Evolutionary conservation across 1,284 basidiomycete genomes (phyloP), one percentile per base, ranked within the genome.

Genomic region (Naganishia cerealis): DNA sequence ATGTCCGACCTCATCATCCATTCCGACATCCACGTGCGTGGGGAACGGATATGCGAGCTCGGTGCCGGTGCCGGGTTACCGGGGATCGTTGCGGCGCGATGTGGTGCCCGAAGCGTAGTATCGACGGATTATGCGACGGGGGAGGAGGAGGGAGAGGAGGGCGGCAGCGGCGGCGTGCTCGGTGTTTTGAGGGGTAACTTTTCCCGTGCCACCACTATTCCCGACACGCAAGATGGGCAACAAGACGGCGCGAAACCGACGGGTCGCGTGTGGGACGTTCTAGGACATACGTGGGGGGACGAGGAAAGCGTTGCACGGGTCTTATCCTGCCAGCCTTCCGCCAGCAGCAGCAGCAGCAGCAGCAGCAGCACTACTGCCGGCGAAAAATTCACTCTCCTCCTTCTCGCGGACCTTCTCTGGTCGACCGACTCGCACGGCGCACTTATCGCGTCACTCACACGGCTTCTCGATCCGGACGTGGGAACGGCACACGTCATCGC

Each of bases 341-440:
- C 43, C 38, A 50, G 52, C 10, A 33, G 4, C 50, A 13, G 9
- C 33, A 16, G 5, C 65, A 9, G 15, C 18, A 9, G 24, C 48
- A n/a, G 16, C 16, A 21, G 15, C 53, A 26, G 3, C 33, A 10
- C 3, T 18, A n/a, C 18, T 39, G 29, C 38, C 24, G n/a, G 39
- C 68, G 26, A 68, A 15, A 67, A 67, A 48, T 79, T 78, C 73
- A 74, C 77, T 66, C 48, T 67, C 1, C 72, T 80, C 26, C 67
- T 81, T 1, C 73, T 79, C 8, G 76, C 79, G 36, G 80, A 81
- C 66, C 74, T 76, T 2, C 67, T 81, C 15, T 80, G 78, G 77
- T 71, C 74, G 12, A 75, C 76, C 0, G 70, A 72, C 0, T 71
- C 74, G 1, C 79, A 80, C 67, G 50, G 42, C 0, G 71, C 71